phyloP scores from a whole-genome alignment of 352 stramenopile genomes.

The Pythium oligandrum region DNA sequence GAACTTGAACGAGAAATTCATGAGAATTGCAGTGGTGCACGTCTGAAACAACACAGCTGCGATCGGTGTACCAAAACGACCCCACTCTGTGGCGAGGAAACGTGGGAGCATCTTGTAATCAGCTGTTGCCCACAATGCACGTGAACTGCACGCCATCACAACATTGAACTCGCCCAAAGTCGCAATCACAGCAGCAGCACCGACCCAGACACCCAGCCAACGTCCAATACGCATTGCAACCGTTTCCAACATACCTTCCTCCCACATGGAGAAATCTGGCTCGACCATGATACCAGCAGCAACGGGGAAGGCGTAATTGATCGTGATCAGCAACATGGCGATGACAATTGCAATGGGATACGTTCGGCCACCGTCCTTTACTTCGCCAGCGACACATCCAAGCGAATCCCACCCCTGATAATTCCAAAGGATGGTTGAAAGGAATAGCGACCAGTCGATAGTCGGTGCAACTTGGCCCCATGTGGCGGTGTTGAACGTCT shows the following conservation, averaged over 20 bases:
- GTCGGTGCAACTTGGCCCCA: constrained; percentile 61
- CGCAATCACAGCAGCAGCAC: constrained; percentile 65
- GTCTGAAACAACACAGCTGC: constrained; percentile 75
- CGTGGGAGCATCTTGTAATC: constrained; percentile 85
- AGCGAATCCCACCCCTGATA: constrained; percentile 87
- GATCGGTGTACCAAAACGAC: constrained; percentile 75
- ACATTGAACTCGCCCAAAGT: constrained; percentile 85
- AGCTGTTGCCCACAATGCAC: constrained; percentile 72
- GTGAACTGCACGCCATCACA: constrained; percentile 81
- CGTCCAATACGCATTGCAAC: constrained; percentile 68
- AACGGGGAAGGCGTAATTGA: constrained; percentile 85
- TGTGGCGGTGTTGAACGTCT: constrained; percentile 68
- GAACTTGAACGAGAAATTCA: constrained; percentile 83
- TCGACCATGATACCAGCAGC: constrained; percentile 75
- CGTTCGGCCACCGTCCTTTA: constrained; percentile 71
- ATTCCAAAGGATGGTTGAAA: constrained; percentile 84
- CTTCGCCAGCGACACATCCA: constrained; percentile 78
- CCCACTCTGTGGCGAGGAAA: constrained; percentile 55
- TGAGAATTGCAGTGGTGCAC: constrained; percentile 65
- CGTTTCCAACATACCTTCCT: constrained; percentile 69
- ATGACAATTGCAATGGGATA: constrained; percentile 84
- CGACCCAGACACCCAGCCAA: constrained; percentile 81
- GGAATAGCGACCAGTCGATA: constrained; percentile 84
- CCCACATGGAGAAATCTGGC: constrained; percentile 59
- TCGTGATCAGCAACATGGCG: constrained; percentile 75